A percentile compares a stretch with the other conserved stretches of the same genome.
These are phyloP conservation scores for Diaporthe citri DNA, from an alignment of 2,329 filamentous ascomycete species.

Conservation along the genomic window DNA sequence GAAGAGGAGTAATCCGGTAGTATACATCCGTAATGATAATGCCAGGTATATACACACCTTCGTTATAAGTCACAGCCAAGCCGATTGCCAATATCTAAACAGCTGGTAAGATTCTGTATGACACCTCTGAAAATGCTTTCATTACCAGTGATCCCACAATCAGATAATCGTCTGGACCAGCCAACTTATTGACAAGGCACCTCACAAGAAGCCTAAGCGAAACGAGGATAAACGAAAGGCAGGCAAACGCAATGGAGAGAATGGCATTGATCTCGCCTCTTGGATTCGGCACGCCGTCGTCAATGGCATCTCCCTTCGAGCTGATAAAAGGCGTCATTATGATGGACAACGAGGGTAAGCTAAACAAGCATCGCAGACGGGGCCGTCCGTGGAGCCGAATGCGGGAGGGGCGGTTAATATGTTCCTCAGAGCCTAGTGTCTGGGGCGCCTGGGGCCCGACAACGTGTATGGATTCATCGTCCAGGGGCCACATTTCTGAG, in stretches of 20 bases:
- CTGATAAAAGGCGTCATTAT: constrained; percentile 4
- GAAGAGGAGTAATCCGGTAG: too few relatives aligned
- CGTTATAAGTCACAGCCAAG: constrained; percentile 17
- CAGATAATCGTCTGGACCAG: constrained; percentile 38
- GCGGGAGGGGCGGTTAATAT: constrained; percentile 27
- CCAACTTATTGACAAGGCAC: constrained; percentile 26
- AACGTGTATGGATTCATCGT: not conserved
- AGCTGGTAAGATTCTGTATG: not conserved
- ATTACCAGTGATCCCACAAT: constrained; percentile 39
- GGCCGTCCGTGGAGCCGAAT: not conserved
- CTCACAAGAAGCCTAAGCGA: constrained; percentile 34
- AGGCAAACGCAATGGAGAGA: constrained; percentile 40
- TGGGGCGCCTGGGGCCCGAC: not conserved
- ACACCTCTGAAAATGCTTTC: not conserved
- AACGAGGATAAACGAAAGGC: constrained; percentile 39
- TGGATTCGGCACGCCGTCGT: constrained; percentile 39
- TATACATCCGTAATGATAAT: not conserved
- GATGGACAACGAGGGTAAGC: not conserved
- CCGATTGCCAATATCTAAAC: constrained; percentile 4
- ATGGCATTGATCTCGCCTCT: constrained; percentile 36
- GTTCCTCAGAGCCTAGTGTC: not conserved
- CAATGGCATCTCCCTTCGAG: constrained; percentile 47
- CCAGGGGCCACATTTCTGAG: constrained; percentile 25
- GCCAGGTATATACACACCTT: not conserved
- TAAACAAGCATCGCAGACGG: not conserved